These are phyloP conservation scores for Samsoniella hepiali DNA, from an alignment of 2,329 filamentous ascomycete genomes.

Conservation along the genomic window DNA sequence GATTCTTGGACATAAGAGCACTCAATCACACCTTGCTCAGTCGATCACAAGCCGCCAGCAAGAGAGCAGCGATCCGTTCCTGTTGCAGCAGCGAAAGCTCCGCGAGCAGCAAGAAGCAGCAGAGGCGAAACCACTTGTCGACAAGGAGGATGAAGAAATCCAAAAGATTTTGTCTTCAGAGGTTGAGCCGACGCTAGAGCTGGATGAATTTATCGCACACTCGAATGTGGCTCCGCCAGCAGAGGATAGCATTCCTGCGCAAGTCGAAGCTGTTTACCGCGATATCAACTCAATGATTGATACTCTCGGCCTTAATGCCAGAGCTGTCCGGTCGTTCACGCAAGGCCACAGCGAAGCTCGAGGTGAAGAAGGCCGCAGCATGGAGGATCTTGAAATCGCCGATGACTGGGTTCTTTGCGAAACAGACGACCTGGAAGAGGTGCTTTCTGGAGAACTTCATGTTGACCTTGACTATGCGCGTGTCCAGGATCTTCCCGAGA, in stretches of 20 bases:
- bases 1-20: conserved; percentile 42
- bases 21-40: conserved; percentile 35
- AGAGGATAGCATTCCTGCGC: conserved; percentile 56
- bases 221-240: conserved; percentile 51
- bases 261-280: conserved; percentile 66
- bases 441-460: conserved; percentile 64
- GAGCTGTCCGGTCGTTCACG: conserved; percentile 63
- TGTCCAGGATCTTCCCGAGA: conserved; percentile 64
- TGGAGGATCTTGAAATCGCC: conserved; percentile 64
- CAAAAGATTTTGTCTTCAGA: conserved; percentile 60
- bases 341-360: conserved; percentile 61
- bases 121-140: conserved; percentile 55
- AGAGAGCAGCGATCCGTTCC: conserved; percentile 44
- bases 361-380: conserved; percentile 53
- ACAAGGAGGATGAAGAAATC: conserved; percentile 68
- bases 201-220: conserved; percentile 67
- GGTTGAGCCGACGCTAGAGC: conserved; percentile 56
- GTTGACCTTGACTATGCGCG: conserved; percentile 63
- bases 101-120: conserved; percentile 56
- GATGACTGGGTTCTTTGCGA: conserved; percentile 75
- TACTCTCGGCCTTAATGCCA: conserved; percentile 78
- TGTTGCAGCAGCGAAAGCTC: conserved; percentile 49
- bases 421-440: conserved; percentile 62
- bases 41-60: conserved; percentile 40
- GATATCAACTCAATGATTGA: conserved; percentile 95